A percentile compares a stretch with the other conserved stretches of the same genome.
phyloP scores from a whole-genome alignment of 2,329 filamentous ascomycete genomes.

The Talaromyces sp. region DNA sequence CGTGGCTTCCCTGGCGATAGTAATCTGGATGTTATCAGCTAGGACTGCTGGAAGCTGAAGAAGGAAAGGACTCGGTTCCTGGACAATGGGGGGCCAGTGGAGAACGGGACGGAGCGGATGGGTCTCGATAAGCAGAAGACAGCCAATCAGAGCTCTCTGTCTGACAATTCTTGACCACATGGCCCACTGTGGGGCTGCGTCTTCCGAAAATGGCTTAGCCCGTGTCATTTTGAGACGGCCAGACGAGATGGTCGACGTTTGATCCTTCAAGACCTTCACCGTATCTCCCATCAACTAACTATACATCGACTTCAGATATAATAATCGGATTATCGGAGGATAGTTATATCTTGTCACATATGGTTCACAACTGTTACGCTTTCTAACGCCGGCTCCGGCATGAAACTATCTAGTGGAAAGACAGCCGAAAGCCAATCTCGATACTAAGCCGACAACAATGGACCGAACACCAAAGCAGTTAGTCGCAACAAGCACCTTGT shows the following conservation, averaged over 20 bases:
- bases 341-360: not conserved
- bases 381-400: not conserved
- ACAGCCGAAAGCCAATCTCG: not conserved
- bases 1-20: not conserved
- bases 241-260: not conserved
- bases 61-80: constrained; percentile 6
- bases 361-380: not conserved
- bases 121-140: not conserved
- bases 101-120: constrained; percentile 12
- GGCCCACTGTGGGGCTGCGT: not conserved
- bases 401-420: not conserved
- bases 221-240: not conserved
- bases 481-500: not conserved
- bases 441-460: not conserved
- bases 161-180: not conserved
- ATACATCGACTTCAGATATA: not conserved
- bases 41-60: not conserved
- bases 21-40: not conserved
- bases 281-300: not conserved
- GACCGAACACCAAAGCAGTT: not conserved
- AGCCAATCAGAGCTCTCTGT: not conserved
- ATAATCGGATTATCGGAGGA: not conserved
- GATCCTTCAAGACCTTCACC: constrained; percentile 13
- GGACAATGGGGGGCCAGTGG: not conserved
- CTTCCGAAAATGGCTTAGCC: not conserved